Base-by-base conservation (phyloP, 345 rosid genomes). In the Acer campestre region DNA sequence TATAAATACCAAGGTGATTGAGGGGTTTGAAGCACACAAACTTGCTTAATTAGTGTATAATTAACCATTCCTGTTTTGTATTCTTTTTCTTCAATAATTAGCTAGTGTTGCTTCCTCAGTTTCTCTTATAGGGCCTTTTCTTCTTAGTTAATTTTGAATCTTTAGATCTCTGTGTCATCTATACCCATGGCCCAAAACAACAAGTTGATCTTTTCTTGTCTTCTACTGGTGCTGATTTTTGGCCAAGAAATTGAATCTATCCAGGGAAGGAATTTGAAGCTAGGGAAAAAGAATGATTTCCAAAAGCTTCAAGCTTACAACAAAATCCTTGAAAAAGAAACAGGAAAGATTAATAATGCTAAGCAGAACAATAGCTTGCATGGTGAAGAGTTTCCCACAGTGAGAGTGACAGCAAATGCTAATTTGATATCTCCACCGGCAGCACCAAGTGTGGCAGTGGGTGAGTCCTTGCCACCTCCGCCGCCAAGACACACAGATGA, bases 211-310 rank as follows among this genome's bases (percentile, higher is more conserved):
- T 51, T 49, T 71, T 71, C 73, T 77, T 77, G 75, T 31, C 17
- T 83, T 78, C 40, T 88, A 49, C 29, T 85, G 23, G 20, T 84
- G 22, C 78, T 83, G 29, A 67, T 88, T 69, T 79, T 82, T 63
- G 79, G 73, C 75, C 79, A 51, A 65, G 83, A 76, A 55, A 59
- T 84, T 42, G 78, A 55, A 55, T 73, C 78, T 27, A 80, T 69
- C 17, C 82, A 83, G 22, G 93, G 86, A 73, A 87, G 90, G 81
- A 71, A 79, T 79, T 74, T 86, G 70, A 78, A 67, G 67, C 7
- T 59, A 49, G 55, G 58, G 55, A 71, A 23, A n/a, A 25, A 76
- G 49, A 17, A 66, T 18, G 35, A 42, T 18, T 10, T 10, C 20
- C 64, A 64, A 73, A 77, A 61, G 25, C 67, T 69, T 46, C n/a